Evolutionary conservation across 192 early-diverging fungal species (phyloP).

Genomic region (Paraglomus occultum): DNA sequence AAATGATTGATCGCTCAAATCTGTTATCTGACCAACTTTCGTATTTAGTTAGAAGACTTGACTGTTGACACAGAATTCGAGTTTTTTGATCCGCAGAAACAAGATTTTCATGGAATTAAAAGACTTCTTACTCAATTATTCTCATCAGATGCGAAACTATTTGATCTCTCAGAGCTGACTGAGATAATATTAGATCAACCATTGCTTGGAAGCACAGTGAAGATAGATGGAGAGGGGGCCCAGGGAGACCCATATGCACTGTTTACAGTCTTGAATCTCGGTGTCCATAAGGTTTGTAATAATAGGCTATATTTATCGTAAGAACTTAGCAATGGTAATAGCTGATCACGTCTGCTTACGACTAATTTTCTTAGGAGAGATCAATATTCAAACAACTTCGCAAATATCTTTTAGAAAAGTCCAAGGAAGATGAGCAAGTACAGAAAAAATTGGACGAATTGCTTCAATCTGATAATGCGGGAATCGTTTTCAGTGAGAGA

Average conservation of each 20-base stretch:
- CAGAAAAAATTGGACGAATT: conserved; percentile 38
- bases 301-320: background rate
- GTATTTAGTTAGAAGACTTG: background rate
- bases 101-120: conserved; percentile 92
- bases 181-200: conserved; percentile 79
- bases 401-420: conserved; percentile 70
- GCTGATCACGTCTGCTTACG: no score
- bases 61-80: conserved; percentile 85
- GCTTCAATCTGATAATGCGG: conserved; percentile 42
- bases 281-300: conserved; percentile 50
- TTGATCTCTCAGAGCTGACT: conserved; percentile 72
- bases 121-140: conserved; percentile 78
- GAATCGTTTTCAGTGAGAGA: conserved; percentile 80
- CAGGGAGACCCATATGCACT: conserved; percentile 86
- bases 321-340: background rate
- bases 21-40: no score
- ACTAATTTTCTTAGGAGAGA: no score
- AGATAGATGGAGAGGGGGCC: conserved; percentile 65
- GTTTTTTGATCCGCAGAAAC: conserved; percentile 86
- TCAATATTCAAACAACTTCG: conserved; percentile 24
- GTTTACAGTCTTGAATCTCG: conserved; percentile 73
- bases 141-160: conserved; percentile 72
- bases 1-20: no score
- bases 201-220: conserved; percentile 83
- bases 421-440: conserved; percentile 36